Evolutionary conservation across 2,329 filamentous ascomycete genomes (phyloP), one percentile per base, ranked within the genome.

Genomic region (Amphichorda felina): DNA sequence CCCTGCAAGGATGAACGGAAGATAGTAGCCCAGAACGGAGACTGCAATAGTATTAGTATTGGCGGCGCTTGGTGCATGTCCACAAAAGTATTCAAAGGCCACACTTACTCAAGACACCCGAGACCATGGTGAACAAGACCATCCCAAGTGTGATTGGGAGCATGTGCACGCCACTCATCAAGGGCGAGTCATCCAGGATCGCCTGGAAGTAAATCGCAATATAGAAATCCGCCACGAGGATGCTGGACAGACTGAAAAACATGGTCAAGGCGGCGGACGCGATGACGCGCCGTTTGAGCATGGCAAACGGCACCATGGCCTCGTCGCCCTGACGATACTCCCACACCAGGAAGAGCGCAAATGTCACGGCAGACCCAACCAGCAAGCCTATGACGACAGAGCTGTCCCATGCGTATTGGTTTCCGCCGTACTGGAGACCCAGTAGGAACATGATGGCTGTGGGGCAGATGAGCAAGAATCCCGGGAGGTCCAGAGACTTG

Each of bases 51-150:
- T n/a, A n/a, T n/a, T n/a, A n/a, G n/a, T n/a, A n/a, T n/a, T n/a
- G n/a, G n/a, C n/a, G n/a, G n/a, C n/a, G n/a, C n/a, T n/a, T n/a
- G n/a, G n/a, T n/a, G n/a, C n/a, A n/a, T n/a, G n/a, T n/a, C n/a
- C n/a, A n/a, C n/a, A n/a, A n/a, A n/a, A n/a, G n/a, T n/a, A n/a
- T n/a, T n/a, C n/a, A n/a, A n/a, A n/a, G n/a, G n/a, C n/a, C n/a
- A n/a, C n/a, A n/a, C n/a, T n/a, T n/a, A n/a, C n/a, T n/a, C n/a
- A n/a, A n/a, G n/a, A n/a, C n/a, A n/a, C n/a, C 44, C 51, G n/a
- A 50, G 38, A 1, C 39, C 45, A 13, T 58, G 57, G 2, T 43
- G 41, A 8, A 50, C 32, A 8, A 49, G 34, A 17, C 43, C 37
- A 13, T 42, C 41, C 9, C 45, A 4, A 2, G 46, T 29, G 29